Base-by-base conservation (phyloP, 1,284 basidiomycete genomes). In the Irpex rosettiformis region DNA sequence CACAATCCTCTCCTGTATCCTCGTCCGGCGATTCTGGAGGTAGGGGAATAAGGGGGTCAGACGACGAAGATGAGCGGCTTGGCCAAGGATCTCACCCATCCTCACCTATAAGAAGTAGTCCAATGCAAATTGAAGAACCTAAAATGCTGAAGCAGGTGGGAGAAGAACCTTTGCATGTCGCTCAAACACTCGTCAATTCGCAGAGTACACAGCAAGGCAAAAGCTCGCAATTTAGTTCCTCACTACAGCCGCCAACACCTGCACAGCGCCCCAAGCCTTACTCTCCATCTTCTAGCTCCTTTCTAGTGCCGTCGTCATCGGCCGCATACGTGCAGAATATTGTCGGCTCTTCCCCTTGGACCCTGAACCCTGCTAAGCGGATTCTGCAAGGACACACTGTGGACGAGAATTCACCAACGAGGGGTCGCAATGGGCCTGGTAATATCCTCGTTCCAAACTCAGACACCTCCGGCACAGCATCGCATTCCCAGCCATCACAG, bases 371-470 rank as follows among this genome's bases (percentile, higher is more conserved):
- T 43, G n/a, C 42, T 6, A 43, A n/a, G 42, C 10, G 42, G n/a
- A n/a, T 43, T 43, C 5, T 43, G 6, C 6, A 45, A 18, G 11
- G 42, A 16, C 30, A 16, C 16, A 16, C 30, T 21, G 2, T 4
- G 11, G 42, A 45, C 16, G 42, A 3, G 8, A 16, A 33, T 1
- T 33, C 30, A 7, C 8, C 16, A 16, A 16, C 16, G 30, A 16
- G 16, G 30, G 30, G 16, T 33, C 30, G 30, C 5, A 13, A 33
- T 75, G 8, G 18, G 4, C 37, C 21, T 6, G 74, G 72, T 13
- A 69, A 69, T 7, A 70, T 83, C 21, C 67, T 84, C 18, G 82
- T 74, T 2, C 79, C 81, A 4, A 79, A 82, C 65, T 83, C 82
- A 18, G 82, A 84, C 63, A 77, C 76, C 0, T 80, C 70, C 16